These are phyloP conservation scores for Hortiboletus campestris DNA, from an alignment of 768 basidiomycete genomes.

Conservation along the genomic window DNA sequence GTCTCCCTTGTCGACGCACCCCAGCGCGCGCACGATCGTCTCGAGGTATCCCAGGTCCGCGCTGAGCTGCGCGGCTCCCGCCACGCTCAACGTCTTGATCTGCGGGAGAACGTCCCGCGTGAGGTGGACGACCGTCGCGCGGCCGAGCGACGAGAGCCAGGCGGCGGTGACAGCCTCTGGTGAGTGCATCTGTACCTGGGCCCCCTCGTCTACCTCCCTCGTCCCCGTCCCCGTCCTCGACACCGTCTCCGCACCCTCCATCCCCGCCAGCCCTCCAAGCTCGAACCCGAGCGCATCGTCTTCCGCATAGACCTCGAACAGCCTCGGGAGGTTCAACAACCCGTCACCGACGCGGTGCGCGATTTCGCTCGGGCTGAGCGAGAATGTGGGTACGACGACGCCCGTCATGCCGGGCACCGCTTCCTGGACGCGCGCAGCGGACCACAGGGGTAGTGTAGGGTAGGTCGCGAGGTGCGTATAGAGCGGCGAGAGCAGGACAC, in stretches of 20 bases:
- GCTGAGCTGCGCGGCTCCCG: constrained; percentile 79
- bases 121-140: constrained; percentile 72
- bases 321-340: constrained; percentile 85
- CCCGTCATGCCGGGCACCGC: constrained; percentile 35
- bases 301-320: constrained; percentile 93
- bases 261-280: constrained; percentile 73
- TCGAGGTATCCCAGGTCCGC: constrained; percentile 88
- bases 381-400: constrained; percentile 80
- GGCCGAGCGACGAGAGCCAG: constrained; percentile 91
- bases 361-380: constrained; percentile 84
- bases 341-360: constrained; percentile 91
- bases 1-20: constrained; percentile 83
- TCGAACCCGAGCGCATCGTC: constrained; percentile 91
- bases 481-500: constrained; percentile 82
- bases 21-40: constrained; percentile 87
- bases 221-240: constrained; percentile 20
- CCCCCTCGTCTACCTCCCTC: constrained; percentile 2
- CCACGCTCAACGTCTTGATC: constrained; percentile 57
- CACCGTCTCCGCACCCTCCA: constrained; percentile 44
- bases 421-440: constrained; percentile 35
- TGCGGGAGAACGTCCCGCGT: constrained; percentile 67
- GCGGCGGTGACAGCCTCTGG: constrained; percentile 84
- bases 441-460: constrained; percentile 67
- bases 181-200: constrained; percentile 40
- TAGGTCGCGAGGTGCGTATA: constrained; percentile 71